Base-by-base conservation (phyloP, 1,139 yeast species). In the Meyerozyma carpophila region DNA sequence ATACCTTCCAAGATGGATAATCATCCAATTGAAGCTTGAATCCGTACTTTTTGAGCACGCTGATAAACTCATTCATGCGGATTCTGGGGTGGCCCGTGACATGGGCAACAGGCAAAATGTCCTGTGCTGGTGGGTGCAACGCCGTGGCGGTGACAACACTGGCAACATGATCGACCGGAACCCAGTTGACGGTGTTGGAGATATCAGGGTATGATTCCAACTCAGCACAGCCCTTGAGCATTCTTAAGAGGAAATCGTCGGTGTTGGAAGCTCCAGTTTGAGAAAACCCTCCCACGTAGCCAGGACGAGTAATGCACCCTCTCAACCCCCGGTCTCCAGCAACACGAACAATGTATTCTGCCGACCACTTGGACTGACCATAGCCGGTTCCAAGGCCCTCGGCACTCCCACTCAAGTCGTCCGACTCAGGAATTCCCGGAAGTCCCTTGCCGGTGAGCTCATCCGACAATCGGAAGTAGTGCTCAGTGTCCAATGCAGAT, bases 341-440 rank as follows among this genome's bases (percentile, higher is more conserved):
- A 47, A 75, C 76, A 61, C 98, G 81, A 48, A 89, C 82, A 41
- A 94, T 73, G 57, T 85, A 81, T 66, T 93, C 99, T 16, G 96
- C 95, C 36, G 91, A 90, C 99, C 99, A 93, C 65, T 93, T 93
- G 52, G 95, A 81, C 68, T 93, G 98, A 37, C 98, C 99, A 58
- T 93, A 93, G 13, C 98, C 99, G 48, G 83, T 86, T 25, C 93
- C 89, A 48, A 93, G 75, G 0, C 96, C 97, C 8, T 67, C 62
- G 9, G 87, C 73, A 3, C 97, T 86, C 0, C 97, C 97, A 53
- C 74, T 66, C 53, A 93, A 74, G 55, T 83, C 86, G 62, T 93
- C 98, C 9, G 82, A 66, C 63, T 93, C 98, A 7, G 80, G 77
- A 48, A 93, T 65, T 50, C 98, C 97, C 2, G 68, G 62, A 43